Evolutionary conservation across 2,329 filamentous ascomycete species (phyloP).

Genomic region (Cercospora sp.): DNA sequence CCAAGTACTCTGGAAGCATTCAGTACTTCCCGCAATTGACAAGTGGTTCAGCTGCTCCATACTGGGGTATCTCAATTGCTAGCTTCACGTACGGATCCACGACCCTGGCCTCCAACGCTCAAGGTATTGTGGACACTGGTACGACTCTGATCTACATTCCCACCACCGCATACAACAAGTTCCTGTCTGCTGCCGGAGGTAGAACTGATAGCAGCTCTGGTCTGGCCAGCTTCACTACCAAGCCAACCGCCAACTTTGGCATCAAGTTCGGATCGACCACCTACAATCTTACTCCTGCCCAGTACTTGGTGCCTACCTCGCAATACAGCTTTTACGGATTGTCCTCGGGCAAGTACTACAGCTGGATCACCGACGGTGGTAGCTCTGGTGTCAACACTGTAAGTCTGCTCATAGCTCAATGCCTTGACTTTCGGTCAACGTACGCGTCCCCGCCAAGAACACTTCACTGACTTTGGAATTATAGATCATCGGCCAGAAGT

Average conservation of each 20-base stretch:
- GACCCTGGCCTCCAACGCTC: conserved; percentile 33
- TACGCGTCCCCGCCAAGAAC: too few relatives aligned
- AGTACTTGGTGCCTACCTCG: conserved; percentile 23
- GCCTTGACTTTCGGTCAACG: too few relatives aligned
- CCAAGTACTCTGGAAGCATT: conserved; percentile 57
- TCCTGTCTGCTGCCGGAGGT: conserved; percentile 26
- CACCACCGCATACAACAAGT: conserved; percentile 30
- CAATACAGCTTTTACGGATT: conserved; percentile 26
- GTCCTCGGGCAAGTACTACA: conserved; percentile 23
- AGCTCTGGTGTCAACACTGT: conserved; percentile 21
- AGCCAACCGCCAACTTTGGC: conserved; percentile 22
- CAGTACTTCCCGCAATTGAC: conserved; percentile 56
- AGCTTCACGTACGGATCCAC: conserved; percentile 26
- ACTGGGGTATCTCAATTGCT: conserved; percentile 25
- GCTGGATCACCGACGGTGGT: conserved; percentile 28
- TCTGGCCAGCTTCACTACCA: conserved; percentile 22
- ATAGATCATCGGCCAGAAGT: conserved; percentile 26
- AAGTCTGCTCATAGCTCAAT: neutral
- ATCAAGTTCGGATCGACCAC: conserved; percentile 26
- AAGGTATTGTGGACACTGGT: conserved; percentile 46
- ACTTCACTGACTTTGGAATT: neutral
- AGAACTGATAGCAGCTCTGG: conserved; percentile 26
- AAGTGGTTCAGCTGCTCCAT: conserved; percentile 57
- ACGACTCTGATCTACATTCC: conserved; percentile 46
- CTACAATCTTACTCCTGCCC: conserved; percentile 24